phyloP scores from a whole-genome alignment of 2,329 filamentous ascomycete species.

The Coleophoma crateriformis region DNA sequence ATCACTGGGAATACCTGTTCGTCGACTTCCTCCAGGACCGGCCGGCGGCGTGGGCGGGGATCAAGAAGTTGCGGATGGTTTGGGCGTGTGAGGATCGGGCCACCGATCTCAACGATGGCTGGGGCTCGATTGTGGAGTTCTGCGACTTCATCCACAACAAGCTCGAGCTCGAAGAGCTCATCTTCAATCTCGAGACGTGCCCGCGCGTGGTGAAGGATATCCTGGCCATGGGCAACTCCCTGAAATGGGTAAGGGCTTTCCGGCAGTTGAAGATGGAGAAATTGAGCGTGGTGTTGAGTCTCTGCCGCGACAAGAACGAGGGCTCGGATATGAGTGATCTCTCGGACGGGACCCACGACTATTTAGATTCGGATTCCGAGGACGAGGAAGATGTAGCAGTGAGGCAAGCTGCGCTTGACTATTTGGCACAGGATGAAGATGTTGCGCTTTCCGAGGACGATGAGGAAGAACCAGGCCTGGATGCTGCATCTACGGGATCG shows the following conservation, averaged over 20 bases:
- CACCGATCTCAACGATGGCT: neutral
- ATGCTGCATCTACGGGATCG: too few species aligned
- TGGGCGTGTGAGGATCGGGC: neutral
- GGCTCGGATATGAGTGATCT: neutral
- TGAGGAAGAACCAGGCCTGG: too few species aligned
- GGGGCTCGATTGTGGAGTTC: neutral
- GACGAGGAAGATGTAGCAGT: neutral
- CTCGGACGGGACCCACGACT: neutral
- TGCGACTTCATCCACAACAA: neutral
- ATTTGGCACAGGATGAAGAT: too few species aligned
- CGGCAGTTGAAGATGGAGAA: neutral
- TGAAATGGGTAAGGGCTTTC: neutral
- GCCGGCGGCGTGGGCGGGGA: neutral
- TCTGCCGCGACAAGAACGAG: neutral
- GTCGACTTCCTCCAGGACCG: neutral
- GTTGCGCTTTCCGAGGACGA: too few species aligned
- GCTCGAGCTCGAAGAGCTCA: neutral
- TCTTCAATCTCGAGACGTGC: neutral
- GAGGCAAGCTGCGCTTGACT: too few species aligned
- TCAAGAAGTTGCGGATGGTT: neutral
- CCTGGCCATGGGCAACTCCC: neutral
- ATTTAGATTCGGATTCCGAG: neutral
- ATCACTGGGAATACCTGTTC: conserved; percentile 1
- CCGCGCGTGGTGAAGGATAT: neutral
- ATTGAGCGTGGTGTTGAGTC: neutral